Conservation (phyloP, 2,329 filamentous ascomycete species). For the Calonectria honghensis region DNA sequence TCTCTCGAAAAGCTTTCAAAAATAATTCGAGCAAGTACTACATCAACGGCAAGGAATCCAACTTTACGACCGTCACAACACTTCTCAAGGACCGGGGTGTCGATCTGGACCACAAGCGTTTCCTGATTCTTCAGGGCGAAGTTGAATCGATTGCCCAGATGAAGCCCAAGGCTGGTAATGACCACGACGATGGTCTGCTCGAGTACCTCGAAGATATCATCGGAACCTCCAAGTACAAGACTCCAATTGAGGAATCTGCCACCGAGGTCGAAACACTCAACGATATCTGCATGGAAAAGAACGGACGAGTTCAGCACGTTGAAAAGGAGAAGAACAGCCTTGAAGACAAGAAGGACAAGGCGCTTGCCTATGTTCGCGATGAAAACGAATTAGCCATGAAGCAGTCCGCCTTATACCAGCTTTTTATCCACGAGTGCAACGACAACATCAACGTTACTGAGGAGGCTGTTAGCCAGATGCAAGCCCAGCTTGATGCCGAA, state of each 20-base stretch:
- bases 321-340: conserved; percentile 96
- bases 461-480: conserved; percentile 93
- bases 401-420: conserved; percentile 93
- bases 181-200: conserved; percentile 95
- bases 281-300: conserved; percentile 96
- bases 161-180: conserved; percentile 96
- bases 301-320: conserved; percentile 94
- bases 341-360: conserved; percentile 98
- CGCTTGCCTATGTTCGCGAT: conserved; percentile 89
- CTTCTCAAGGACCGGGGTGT: conserved; percentile 91
- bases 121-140: conserved; percentile 96
- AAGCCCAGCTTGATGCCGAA: conserved; percentile 89
- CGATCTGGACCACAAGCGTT: conserved; percentile 98
- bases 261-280: conserved; percentile 93
- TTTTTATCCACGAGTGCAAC: conserved; percentile 90
- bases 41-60: conserved; percentile 92
- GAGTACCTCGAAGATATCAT: conserved; percentile 99
- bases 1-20: conserved; percentile 95
- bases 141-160: conserved; percentile 99
- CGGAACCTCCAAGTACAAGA: conserved; percentile 98
- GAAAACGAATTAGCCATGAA: conserved; percentile 95
- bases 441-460: conserved; percentile 92
- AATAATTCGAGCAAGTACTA: conserved; percentile 99
- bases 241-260: conserved; percentile 95
- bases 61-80: conserved; percentile 92